A percentile compares a stretch with the other conserved stretches of the same genome.
These are phyloP conservation scores for Jackrogersella multiformis DNA, from an alignment of 495 filamentous ascomycete genomes.

Conservation along the genomic window DNA sequence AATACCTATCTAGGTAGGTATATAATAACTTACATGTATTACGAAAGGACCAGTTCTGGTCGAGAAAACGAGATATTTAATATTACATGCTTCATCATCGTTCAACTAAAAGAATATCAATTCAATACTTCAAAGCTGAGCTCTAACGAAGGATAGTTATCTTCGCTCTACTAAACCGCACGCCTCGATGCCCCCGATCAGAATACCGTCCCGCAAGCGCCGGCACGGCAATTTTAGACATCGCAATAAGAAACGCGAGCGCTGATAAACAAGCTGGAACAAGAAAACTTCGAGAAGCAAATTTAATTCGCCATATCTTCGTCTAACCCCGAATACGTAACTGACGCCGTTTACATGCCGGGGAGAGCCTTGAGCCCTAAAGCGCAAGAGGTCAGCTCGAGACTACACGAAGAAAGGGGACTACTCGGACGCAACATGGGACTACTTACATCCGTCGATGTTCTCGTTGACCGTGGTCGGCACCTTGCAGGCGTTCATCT, in stretches of 20 bases:
- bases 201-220: not conserved
- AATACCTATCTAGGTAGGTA: no score
- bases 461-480: conserved; percentile 54
- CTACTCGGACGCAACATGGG: not conserved
- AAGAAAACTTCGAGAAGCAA: not conserved
- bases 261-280: not conserved
- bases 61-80: no score
- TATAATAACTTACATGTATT: no score
- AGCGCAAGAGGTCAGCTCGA: not conserved
- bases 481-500: conserved; percentile 57
- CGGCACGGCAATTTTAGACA: no score
- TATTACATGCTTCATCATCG: no score
- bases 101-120: not conserved
- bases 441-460: conserved; percentile 59
- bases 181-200: not conserved
- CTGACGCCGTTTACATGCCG: conserved; percentile 13
- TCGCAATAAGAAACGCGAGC: not conserved
- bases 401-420: no score
- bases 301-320: not conserved
- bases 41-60: no score
- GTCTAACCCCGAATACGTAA: not conserved
- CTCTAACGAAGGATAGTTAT: not conserved
- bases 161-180: not conserved
- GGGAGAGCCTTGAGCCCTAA: conserved; percentile 25
- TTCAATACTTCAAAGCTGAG: not conserved